Base-by-base conservation (phyloP, 2,329 filamentous ascomycete species). In the Thyridium curvatum region DNA sequence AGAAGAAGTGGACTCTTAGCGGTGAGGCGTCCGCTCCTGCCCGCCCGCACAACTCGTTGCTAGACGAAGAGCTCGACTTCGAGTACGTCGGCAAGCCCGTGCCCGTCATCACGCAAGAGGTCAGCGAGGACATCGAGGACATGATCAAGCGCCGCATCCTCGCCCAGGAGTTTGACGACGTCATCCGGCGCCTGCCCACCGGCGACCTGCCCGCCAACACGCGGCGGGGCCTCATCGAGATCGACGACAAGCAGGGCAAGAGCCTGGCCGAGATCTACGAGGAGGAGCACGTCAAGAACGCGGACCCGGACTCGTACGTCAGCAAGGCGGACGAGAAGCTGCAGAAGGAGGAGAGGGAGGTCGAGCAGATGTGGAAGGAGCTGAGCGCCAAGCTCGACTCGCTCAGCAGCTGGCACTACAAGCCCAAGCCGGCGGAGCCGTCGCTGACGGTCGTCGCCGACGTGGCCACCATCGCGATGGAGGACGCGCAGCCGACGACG, bases 41-140 rank as follows among this genome's bases (percentile, higher is more conserved):
- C 49, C 78, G 93, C 29, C 93, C 93, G 0, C 59, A 88, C 39
- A 97, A 98, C 66, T 96, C 91, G 1, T 74, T 98, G 3, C 77
- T 98, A 1, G 90, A 97, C 56, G 81, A 97, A 64, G 89, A 97
- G 52, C 75, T 98, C 18, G 91, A 97, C 48, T 98, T 97, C 56
- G 93, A 98, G 64, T 82, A 94, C 52, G 80, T 87, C 16, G 93
- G 93, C 54, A 98, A 97, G 60, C 91, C 93, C 1, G 84, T 97
- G 1, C 88, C 91, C 2, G 86, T 97, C 44, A 89, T 96, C 58
- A 97, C 93, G 0, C 83, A 86, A 32, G 90, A 96, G 60, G 74
- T 94, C 31, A 94, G 82, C 39, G 90, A 96, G 60, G 82, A 82
- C 51, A 94, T 98, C 41, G 93, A 98, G 62, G 84, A 86, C 28